phyloP scores from a whole-genome alignment of 805 yeast species.

The Nakazawaea holstii region DNA sequence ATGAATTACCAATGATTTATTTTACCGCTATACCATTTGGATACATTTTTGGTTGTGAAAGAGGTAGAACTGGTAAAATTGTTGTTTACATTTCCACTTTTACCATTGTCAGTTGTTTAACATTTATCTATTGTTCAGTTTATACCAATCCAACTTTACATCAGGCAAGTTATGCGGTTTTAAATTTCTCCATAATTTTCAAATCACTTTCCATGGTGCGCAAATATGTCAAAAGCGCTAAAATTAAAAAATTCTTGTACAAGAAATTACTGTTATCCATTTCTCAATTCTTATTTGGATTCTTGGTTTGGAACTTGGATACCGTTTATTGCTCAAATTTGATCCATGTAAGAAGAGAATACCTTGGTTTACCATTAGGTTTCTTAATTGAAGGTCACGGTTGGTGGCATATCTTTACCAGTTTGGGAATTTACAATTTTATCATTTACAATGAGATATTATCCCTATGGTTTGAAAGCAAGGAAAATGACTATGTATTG shows the following conservation, averaged over 20 bases:
- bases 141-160: constrained; percentile 76
- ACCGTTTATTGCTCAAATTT: constrained; percentile 67
- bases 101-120: constrained; percentile 35
- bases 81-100: constrained; percentile 15
- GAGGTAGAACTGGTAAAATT: constrained; percentile 1
- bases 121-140: constrained; percentile 56
- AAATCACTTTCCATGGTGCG: constrained; percentile 48
- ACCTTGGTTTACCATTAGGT: constrained; percentile 78
- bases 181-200: constrained; percentile 62
- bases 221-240: constrained; percentile 44
- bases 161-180: constrained; percentile 72
- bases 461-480: constrained; percentile 54
- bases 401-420: constrained; percentile 90
- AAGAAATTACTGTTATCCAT: constrained; percentile 56
- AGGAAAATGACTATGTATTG: constrained; percentile 46
- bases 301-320: constrained; percentile 80
- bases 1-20: constrained; percentile 94
- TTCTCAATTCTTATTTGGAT: constrained; percentile 61
- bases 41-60: constrained; percentile 22
- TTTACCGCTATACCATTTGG: constrained; percentile 86
- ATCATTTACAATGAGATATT: constrained; percentile 71
- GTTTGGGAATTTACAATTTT: constrained; percentile 78
- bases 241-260: constrained; percentile 44
- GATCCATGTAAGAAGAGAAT: constrained; percentile 48
- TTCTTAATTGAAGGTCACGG: constrained; percentile 83